These are phyloP conservation scores for Fagopyrum homotropicum DNA, from an alignment of 148 eudicot genomes.

Conservation along the genomic window DNA sequence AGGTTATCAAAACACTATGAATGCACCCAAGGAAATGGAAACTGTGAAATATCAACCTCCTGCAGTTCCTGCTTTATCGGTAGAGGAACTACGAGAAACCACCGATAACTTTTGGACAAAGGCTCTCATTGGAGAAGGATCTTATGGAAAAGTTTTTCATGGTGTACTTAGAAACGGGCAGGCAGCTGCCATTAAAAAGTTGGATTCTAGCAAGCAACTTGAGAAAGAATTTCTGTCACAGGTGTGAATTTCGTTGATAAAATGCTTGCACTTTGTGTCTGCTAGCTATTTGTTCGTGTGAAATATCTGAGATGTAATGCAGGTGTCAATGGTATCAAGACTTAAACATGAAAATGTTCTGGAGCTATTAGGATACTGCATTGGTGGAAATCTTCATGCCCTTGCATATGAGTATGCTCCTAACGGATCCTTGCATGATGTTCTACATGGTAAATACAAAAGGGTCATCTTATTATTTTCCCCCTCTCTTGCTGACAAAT, in stretches of 20 bases:
- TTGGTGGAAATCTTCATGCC: slow-evolving; percentile 54
- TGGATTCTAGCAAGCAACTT: slow-evolving; percentile 71
- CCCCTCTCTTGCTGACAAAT: background rate
- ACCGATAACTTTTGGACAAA: slow-evolving; percentile 60
- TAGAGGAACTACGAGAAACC: slow-evolving; percentile 56
- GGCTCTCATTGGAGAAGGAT: slow-evolving; percentile 69
- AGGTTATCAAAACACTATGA: slow-evolving; percentile 49
- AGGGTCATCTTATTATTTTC: background rate
- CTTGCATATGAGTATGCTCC: slow-evolving; percentile 74
- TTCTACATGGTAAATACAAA: slow-evolving; percentile 57
- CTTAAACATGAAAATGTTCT: slow-evolving; percentile 68
- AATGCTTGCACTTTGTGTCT: background rate
- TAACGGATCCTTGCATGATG: slow-evolving; percentile 75
- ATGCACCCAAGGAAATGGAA: slow-evolving; percentile 51
- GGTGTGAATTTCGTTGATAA: slow-evolving; percentile 21
- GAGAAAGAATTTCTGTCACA: slow-evolving; percentile 61
- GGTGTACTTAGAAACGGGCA: slow-evolving; percentile 58
- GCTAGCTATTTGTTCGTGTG: background rate
- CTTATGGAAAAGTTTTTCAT: slow-evolving; percentile 61
- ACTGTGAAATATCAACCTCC: slow-evolving; percentile 51
- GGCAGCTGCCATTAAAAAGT: slow-evolving; percentile 62
- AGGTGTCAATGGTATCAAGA: slow-evolving; percentile 72
- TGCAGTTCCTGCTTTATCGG: slow-evolving; percentile 50
- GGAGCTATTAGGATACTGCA: slow-evolving; percentile 61
- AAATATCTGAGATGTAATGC: slow-evolving; percentile 9